Evolutionary conservation across 2,329 filamentous ascomycete genomes (phyloP).

Genomic region (Arthrocladium fulminans): DNA sequence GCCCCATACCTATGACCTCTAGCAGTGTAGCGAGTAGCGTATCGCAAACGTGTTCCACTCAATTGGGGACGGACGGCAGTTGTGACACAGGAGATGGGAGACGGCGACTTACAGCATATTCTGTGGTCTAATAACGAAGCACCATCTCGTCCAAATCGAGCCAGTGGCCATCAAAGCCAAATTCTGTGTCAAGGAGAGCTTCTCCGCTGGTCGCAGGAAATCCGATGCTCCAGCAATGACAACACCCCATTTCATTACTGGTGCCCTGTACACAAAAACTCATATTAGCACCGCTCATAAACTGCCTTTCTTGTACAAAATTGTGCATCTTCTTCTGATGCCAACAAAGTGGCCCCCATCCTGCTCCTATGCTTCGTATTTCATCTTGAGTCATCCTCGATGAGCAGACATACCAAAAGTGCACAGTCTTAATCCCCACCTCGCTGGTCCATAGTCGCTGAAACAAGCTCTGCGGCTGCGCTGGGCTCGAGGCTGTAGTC

Average conservation of each 20-base stretch:
- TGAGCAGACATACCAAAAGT: constrained; percentile 73
- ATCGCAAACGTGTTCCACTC: too few species aligned
- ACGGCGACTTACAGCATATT: constrained; percentile 67
- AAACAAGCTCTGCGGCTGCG: constrained; percentile 44
- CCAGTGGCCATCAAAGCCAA: constrained; percentile 81
- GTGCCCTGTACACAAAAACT: constrained; percentile 53
- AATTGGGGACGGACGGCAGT: too few species aligned
- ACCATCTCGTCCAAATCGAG: constrained; percentile 97
- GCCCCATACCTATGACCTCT: neutral
- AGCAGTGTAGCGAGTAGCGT: neutral
- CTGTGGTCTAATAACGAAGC: constrained; percentile 87
- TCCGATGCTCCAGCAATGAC: constrained; percentile 89
- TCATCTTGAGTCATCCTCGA: neutral
- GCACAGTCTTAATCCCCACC: constrained; percentile 81
- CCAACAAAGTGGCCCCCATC: neutral
- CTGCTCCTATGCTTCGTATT: neutral
- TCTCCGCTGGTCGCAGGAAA: constrained; percentile 81
- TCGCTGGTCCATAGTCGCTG: constrained; percentile 77
- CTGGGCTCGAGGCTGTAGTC: constrained; percentile 52
- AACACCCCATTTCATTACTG: constrained; percentile 94
- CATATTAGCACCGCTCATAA: neutral
- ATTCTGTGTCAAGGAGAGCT: constrained; percentile 90
- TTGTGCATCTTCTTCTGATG: neutral
- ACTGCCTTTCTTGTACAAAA: neutral
- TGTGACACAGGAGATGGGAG: too few species aligned